Evolutionary conservation across 225 moss, liverwort and hornwort species (phyloP).

Genomic region (Climacium dendroides): DNA sequence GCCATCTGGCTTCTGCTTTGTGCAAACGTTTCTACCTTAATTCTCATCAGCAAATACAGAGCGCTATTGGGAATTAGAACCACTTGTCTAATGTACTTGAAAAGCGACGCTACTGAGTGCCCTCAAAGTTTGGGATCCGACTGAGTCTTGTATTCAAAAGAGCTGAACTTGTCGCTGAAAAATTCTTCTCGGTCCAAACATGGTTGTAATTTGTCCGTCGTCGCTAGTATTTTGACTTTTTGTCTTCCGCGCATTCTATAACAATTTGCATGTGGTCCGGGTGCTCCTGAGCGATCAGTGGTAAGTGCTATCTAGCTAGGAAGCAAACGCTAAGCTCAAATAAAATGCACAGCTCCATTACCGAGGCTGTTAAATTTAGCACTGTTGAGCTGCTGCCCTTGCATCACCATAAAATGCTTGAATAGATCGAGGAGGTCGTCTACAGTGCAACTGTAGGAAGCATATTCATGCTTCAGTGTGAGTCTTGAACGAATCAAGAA

Average conservation of each 20-base stretch:
- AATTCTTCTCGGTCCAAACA: not conserved
- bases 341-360: not conserved
- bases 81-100: not conserved
- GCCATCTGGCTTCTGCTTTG: not conserved
- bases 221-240: not conserved
- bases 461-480: not conserved
- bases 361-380: not conserved
- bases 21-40: not conserved
- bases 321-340: not conserved
- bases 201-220: not conserved
- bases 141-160: not conserved
- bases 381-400: not conserved
- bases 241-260: no score
- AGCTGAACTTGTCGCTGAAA: not conserved
- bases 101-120: not conserved
- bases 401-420: not conserved
- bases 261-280: not conserved
- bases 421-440: not conserved
- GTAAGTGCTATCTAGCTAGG: not conserved
- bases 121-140: not conserved
- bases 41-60: not conserved
- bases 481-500: not conserved
- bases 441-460: not conserved
- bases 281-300: not conserved
- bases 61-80: not conserved